These are phyloP conservation scores for Phialophora tarda DNA, from an alignment of 2,329 filamentous ascomycete species.

Conservation along the genomic window DNA sequence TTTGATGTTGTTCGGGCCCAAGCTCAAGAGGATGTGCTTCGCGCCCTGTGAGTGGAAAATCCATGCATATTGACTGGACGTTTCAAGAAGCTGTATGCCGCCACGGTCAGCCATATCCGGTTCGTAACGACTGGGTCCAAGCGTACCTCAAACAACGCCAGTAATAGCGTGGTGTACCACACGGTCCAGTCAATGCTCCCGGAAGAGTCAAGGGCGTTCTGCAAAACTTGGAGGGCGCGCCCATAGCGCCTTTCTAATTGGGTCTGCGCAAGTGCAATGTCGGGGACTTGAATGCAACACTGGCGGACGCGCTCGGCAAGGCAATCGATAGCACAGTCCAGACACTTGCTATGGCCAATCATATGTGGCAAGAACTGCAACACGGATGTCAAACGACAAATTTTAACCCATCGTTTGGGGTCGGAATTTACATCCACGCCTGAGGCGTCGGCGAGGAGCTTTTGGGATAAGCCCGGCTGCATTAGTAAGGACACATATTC, in stretches of 20 bases:
- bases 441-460: slow-evolving; percentile 22
- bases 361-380: slow-evolving; percentile 22
- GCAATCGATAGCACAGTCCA: slow-evolving; percentile 29
- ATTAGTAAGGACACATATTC: slow-evolving; percentile 21
- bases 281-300: slow-evolving; percentile 9
- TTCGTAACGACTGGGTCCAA: background rate
- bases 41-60: slow-evolving; percentile 25
- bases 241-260: slow-evolving; percentile 25
- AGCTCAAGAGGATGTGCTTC: slow-evolving; percentile 18
- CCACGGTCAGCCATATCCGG: slow-evolving; percentile 11
- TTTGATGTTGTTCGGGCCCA: slow-evolving; percentile 24
- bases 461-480: slow-evolving; percentile 23
- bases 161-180: slow-evolving; percentile 28
- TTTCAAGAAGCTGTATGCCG: slow-evolving; percentile 20
- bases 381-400: slow-evolving; percentile 21
- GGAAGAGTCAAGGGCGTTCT: slow-evolving; percentile 16
- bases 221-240: slow-evolving; percentile 21
- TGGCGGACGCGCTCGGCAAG: slow-evolving; percentile 20
- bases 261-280: slow-evolving; percentile 1
- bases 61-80: slow-evolving; percentile 20
- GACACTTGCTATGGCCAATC: slow-evolving; percentile 28
- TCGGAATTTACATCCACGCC: slow-evolving; percentile 19
- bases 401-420: slow-evolving; percentile 25
- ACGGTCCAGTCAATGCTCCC: slow-evolving; percentile 25
- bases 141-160: slow-evolving; percentile 26